A percentile compares a stretch with the other conserved stretches of the same genome.
Conservation (phyloP, 129 eudicot species). For the Logfia minima region DNA sequence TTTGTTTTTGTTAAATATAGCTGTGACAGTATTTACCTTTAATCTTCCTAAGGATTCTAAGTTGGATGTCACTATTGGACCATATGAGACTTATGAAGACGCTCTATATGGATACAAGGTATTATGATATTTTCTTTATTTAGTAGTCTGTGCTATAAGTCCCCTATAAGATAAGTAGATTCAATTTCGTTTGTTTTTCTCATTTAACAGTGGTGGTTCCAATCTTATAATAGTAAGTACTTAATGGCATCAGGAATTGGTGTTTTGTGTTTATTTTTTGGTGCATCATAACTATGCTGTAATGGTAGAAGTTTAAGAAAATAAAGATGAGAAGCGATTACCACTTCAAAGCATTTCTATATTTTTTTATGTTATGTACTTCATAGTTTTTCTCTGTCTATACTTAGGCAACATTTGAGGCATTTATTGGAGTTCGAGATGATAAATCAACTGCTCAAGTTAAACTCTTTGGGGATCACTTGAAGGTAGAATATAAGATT, state of each 20-base stretch:
- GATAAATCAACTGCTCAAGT: constrained; percentile 90
- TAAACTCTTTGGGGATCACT: constrained; percentile 82
- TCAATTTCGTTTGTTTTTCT: too few species aligned
- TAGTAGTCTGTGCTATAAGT: background rate
- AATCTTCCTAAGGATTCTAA: constrained; percentile 68
- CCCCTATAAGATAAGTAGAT: too few species aligned
- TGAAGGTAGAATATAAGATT: constrained; percentile 48
- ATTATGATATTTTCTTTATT: constrained; percentile 8
- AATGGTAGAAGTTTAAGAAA: too few species aligned
- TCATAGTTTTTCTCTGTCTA: background rate
- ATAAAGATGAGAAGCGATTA: too few species aligned
- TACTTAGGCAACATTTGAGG: constrained; percentile 90
- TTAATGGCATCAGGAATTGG: background rate
- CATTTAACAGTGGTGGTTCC: background rate
- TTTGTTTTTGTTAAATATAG: too few species aligned
- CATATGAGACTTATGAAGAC: constrained; percentile 97
- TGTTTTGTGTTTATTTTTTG: background rate
- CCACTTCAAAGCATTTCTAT: too few species aligned
- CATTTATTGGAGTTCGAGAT: constrained; percentile 88
- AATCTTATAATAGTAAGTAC: background rate
- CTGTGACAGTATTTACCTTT: constrained; percentile 11
- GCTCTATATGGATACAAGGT: constrained; percentile 94
- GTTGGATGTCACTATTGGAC: constrained; percentile 95
- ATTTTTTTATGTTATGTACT: background rate
- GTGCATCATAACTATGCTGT: background rate